Conservation (phyloP, 768 basidiomycete genomes). For the Pleurotus eryngii region DNA sequence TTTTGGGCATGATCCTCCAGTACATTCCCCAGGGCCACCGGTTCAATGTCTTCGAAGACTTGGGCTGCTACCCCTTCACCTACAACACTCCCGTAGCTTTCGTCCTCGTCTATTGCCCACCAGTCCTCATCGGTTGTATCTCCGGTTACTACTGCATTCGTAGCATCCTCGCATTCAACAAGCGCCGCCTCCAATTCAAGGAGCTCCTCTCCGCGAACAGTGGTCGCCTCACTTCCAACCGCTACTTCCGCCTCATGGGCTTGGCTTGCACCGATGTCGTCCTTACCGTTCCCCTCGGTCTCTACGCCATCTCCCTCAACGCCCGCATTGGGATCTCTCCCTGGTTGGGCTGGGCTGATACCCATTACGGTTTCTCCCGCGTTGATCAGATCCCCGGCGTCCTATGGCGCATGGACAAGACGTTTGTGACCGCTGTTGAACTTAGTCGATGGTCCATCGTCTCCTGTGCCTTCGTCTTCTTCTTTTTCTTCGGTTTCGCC, state of each 20-base stretch:
- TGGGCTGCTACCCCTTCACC: constrained; percentile 52
- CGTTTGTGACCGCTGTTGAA: constrained; percentile 29
- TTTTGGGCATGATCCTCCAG: constrained; percentile 39
- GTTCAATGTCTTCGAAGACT: constrained; percentile 55
- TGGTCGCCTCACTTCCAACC: constrained; percentile 40
- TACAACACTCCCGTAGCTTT: constrained; percentile 37
- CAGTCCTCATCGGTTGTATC: background rate
- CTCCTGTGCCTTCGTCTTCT: constrained; percentile 54
- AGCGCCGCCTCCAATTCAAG: constrained; percentile 39
- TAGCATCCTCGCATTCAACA: constrained; percentile 39
- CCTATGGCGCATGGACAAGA: constrained; percentile 35
- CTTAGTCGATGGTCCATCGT: constrained; percentile 46
- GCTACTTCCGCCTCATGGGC: constrained; percentile 57
- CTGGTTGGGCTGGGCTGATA: constrained; percentile 49
- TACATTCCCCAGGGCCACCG: constrained; percentile 56
- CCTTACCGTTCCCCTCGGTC: constrained; percentile 42
- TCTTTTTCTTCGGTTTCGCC: constrained; percentile 65
- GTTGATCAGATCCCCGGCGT: constrained; percentile 38
- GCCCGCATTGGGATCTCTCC: constrained; percentile 26
- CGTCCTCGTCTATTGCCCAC: background rate
- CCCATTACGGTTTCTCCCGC: constrained; percentile 45
- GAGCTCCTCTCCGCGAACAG: constrained; percentile 33
- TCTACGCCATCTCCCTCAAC: constrained; percentile 37
- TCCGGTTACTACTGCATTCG: constrained; percentile 14
- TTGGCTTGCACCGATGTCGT: constrained; percentile 46